Evolutionary conservation across 1,139 yeast genomes (phyloP), one percentile per base, ranked within the genome.

Genomic region (Lodderomyces elongisporus): DNA sequence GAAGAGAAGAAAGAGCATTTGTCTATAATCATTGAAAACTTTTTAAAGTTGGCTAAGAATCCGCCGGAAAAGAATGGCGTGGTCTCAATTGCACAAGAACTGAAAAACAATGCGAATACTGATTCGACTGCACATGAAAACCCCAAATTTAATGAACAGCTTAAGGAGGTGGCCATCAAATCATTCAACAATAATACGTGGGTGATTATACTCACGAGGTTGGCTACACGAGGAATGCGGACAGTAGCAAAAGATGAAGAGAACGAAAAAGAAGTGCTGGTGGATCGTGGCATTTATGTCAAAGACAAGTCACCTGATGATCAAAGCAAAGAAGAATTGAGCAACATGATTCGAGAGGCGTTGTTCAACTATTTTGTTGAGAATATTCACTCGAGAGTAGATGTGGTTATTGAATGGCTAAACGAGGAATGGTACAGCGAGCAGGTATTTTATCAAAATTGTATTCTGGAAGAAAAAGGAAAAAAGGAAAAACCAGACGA

Each of bases 391-490:
- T 69, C 66, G 9, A 65, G 91, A 27, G 70, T 89, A 12, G 95
- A 85, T 41, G 61, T 82, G 25, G 77, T 85, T n/a, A 77, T 89
- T 25, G 88, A 84, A 41, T 93, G 99, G 99, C 63, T 93, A 35
- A 89, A 85, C 48, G 98, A 91, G 56, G 98, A 93, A 56, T 93
- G 96, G 95, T 89, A 79, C 54, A 72, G 79, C 30, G 94, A 83
- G 44, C 61, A 60, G 42, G 76, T 74, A 1, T 60, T 58, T 35
- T 59, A 60, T 42, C 60, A 60, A 41, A 22, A 30, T 14, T 22
- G 27, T n/a, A 26, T 21, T 17, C 20, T 28, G 12, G 16, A 14
- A 15, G 13, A 25, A 5, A n/a, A 10, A 23, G 9, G 12, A 10
- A 17, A 9, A 16, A n/a, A n/a, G n/a, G 16, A 14, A 15, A 25